Conservation (phyloP, 345 rosid species). For the Crucihimalaya himalaica region DNA sequence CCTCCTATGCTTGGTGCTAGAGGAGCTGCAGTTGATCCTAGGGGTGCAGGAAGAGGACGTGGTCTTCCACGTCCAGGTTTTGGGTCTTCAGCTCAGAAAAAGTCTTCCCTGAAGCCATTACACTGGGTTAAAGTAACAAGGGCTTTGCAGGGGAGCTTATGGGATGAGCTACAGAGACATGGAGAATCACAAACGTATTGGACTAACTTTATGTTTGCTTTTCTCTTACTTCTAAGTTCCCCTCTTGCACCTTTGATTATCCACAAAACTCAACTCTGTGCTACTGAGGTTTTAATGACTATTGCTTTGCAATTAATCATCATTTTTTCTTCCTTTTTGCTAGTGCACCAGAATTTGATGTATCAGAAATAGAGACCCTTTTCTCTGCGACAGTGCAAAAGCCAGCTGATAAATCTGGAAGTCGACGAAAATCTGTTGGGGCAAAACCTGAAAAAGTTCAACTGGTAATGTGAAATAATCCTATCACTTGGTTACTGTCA, state of each 20-base stretch:
- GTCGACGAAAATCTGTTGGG: constrained; percentile 71
- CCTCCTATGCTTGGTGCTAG: constrained; percentile 67
- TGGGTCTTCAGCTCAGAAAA: constrained; percentile 54
- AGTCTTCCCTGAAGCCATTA: constrained; percentile 90
- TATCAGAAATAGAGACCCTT: constrained; percentile 88
- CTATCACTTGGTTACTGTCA: not conserved
- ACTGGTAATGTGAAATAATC: constrained; percentile 57
- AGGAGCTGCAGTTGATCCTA: constrained; percentile 49
- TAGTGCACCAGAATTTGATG: constrained; percentile 91
- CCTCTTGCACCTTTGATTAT: constrained; percentile 14
- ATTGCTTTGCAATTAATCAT: constrained; percentile 11
- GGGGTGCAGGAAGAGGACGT: constrained; percentile 69
- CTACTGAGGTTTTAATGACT: not conserved
- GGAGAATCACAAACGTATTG: constrained; percentile 83
- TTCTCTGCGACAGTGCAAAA: constrained; percentile 85
- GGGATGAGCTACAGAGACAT: constrained; percentile 94
- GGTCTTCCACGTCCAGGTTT: constrained; percentile 59
- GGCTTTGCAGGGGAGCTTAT: constrained; percentile 96
- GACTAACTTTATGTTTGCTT: constrained; percentile 34
- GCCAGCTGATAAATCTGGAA: constrained; percentile 67
- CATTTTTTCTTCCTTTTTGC: constrained; percentile 7
- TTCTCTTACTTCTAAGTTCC: constrained; percentile 6
- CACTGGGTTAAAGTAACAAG: constrained; percentile 99
- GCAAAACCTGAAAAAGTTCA: constrained; percentile 82
- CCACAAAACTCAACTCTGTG: constrained; percentile 8